Evolutionary conservation across 306 rosid species (phyloP).

Genomic region (Inga oerstediana): DNA sequence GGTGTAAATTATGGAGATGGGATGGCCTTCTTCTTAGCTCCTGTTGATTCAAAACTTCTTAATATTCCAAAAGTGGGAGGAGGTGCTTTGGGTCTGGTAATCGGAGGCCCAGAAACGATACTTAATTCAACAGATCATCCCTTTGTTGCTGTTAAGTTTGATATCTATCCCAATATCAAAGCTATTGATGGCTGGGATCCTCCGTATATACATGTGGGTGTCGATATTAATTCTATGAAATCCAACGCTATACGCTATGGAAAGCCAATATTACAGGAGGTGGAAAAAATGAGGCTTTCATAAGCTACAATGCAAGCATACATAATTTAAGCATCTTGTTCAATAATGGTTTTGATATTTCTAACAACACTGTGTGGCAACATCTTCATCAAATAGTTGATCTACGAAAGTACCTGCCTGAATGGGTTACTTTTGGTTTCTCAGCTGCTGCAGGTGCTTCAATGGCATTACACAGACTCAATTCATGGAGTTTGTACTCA

Average conservation of each 20-base stretch:
- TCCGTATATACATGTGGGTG: conserved; percentile 41
- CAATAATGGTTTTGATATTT: background rate
- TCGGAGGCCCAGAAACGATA: background rate
- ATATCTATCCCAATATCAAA: conserved; percentile 23
- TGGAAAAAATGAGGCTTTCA: background rate
- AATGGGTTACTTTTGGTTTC: background rate
- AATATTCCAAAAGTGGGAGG: background rate
- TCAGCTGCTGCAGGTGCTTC: background rate
- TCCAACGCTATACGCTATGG: background rate
- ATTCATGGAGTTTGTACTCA: background rate
- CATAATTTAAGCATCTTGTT: background rate
- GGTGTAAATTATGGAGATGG: too few relatives aligned
- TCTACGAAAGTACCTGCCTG: background rate
- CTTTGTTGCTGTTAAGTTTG: conserved; percentile 42
- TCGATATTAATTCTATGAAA: conserved; percentile 17
- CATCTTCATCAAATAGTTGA: background rate
- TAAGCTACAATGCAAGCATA: background rate
- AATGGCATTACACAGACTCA: background rate
- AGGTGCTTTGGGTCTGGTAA: background rate
- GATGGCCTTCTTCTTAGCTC: background rate
- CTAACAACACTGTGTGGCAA: background rate
- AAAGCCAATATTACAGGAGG: background rate
- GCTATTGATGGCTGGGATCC: conserved; percentile 22
- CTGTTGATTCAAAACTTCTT: background rate
- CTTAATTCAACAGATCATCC: background rate